Evolutionary conservation across 345 rosid species (phyloP).

Genomic region (Gynandropsis gynandra): DNA sequence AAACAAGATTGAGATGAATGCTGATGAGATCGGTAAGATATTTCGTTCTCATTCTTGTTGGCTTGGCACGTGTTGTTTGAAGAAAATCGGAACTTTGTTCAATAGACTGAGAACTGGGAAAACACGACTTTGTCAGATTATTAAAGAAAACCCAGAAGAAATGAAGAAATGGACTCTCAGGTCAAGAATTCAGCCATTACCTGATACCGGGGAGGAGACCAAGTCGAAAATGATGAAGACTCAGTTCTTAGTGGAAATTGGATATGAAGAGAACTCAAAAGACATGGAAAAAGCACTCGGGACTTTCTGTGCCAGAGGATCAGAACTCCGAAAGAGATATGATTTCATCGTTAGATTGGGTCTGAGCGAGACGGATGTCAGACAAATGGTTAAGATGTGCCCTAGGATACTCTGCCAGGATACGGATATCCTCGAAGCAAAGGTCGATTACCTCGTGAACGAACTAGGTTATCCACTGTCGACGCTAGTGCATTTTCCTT

Average conservation of each 20-base stretch:
- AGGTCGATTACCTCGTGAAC: constrained; percentile 44
- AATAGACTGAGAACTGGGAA: constrained; percentile 39
- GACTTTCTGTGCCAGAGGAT: constrained; percentile 54
- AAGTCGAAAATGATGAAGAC: constrained; percentile 37
- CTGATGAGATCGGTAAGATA: constrained; percentile 34
- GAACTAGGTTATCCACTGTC: constrained; percentile 52
- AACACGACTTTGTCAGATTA: constrained; percentile 36
- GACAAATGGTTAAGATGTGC: constrained; percentile 40
- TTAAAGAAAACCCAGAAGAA: constrained; percentile 45
- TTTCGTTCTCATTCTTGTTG: constrained; percentile 30
- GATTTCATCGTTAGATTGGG: constrained; percentile 60
- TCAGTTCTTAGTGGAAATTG: constrained; percentile 49
- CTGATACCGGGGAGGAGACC: constrained; percentile 20
- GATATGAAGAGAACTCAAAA: constrained; percentile 37
- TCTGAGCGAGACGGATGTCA: constrained; percentile 46
- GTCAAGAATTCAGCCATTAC: constrained; percentile 28
- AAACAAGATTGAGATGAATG: constrained; percentile 43
- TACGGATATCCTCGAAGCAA: constrained; percentile 41
- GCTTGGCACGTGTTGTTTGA: constrained; percentile 41
- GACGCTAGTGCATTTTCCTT: constrained; percentile 41
- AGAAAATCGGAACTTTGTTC: constrained; percentile 36
- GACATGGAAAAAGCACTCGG: constrained; percentile 39
- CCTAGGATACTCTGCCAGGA: constrained; percentile 60
- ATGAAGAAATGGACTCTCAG: constrained; percentile 45
- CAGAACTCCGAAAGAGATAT: constrained; percentile 67